Percentiles rank a stretch among this genome's conserved stretches.
phyloP scores from a whole-genome alignment of 441 rosid genomes.

The Euphorbia corollata region DNA sequence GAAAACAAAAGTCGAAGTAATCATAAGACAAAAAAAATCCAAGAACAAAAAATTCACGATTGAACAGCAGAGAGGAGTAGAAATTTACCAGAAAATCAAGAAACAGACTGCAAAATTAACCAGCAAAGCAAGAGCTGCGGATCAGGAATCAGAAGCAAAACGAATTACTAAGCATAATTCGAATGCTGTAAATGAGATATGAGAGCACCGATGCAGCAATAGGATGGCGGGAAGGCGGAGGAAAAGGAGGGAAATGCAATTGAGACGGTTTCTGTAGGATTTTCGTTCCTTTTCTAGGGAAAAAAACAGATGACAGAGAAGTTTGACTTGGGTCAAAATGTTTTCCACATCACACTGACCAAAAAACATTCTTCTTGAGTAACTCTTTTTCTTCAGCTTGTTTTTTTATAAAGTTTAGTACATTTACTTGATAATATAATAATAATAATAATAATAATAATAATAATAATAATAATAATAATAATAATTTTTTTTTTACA shows the following conservation, averaged over 20 bases:
- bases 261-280: background rate
- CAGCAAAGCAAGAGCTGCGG: slow-evolving; percentile 11
- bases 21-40: background rate
- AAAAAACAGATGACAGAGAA: slow-evolving; percentile 10
- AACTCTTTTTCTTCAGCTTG: no score
- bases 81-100: background rate
- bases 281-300: slow-evolving; percentile 20
- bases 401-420: no score
- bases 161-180: background rate
- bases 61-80: background rate
- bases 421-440: no score
- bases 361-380: no score
- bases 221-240: slow-evolving; percentile 15
- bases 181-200: background rate
- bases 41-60: background rate
- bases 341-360: background rate
- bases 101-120: background rate
- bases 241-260: background rate
- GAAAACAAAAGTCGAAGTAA: background rate
- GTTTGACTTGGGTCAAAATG: slow-evolving; percentile 12
- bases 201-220: background rate
- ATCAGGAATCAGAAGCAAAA: slow-evolving; percentile 13
- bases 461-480: no score
- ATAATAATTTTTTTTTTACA: no score
- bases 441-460: no score